These are phyloP conservation scores for Yamadazyma pseudoaaseri DNA, from an alignment of 1,139 yeast species.

Conservation along the genomic window DNA sequence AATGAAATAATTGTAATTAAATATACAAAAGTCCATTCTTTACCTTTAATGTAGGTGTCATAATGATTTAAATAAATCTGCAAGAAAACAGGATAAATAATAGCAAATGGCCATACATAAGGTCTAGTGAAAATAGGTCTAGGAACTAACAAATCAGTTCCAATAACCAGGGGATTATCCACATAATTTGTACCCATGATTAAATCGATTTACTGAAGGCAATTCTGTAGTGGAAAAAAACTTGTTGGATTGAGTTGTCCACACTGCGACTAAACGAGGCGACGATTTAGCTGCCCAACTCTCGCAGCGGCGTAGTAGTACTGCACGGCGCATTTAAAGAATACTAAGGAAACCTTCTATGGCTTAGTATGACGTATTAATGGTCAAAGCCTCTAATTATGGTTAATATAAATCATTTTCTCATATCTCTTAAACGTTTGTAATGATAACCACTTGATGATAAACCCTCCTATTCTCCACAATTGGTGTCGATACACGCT, in stretches of 20 bases:
- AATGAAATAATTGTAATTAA: slow-evolving; percentile 70
- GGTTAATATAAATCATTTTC: too few relatives aligned
- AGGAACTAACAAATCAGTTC: slow-evolving; percentile 73
- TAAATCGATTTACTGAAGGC: neutral
- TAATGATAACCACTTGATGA: too few relatives aligned
- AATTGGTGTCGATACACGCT: too few relatives aligned
- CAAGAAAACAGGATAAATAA: slow-evolving; percentile 73
- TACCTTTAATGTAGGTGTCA: slow-evolving; percentile 78
- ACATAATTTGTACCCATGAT: slow-evolving; percentile 33
- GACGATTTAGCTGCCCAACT: too few relatives aligned
- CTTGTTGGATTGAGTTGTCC: neutral
- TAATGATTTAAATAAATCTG: slow-evolving; percentile 68
- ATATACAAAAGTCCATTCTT: slow-evolving; percentile 86
- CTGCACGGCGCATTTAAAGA: too few relatives aligned
- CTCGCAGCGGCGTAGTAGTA: too few relatives aligned
- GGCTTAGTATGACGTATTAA: too few relatives aligned
- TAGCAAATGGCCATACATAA: slow-evolving; percentile 80
- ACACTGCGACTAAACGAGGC: too few relatives aligned
- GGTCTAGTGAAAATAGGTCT: slow-evolving; percentile 63
- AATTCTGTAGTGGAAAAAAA: neutral
- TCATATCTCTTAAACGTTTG: too few relatives aligned
- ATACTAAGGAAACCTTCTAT: too few relatives aligned
- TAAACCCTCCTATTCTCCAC: too few relatives aligned
- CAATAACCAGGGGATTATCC: slow-evolving; percentile 57
- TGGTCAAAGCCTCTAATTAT: too few relatives aligned